Percentiles rank a stretch among this genome's conserved stretches.
Evolutionary conservation across 2,329 filamentous ascomycete genomes (phyloP).

Genomic region (Trichoderma atroviride): DNA sequence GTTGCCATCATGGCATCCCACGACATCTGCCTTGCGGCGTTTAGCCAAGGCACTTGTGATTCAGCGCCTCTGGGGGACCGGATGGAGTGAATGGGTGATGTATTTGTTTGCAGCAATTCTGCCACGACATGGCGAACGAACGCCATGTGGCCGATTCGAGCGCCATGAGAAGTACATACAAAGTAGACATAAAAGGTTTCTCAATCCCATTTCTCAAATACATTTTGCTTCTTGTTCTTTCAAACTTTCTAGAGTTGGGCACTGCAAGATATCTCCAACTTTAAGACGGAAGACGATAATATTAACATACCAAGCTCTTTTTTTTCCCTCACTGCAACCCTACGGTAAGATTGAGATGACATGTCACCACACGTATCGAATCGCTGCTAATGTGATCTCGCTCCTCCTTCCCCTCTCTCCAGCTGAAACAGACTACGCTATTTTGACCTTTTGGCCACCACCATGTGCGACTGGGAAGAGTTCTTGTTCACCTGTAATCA

Average conservation of each 20-base stretch:
- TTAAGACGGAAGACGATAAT: not conserved
- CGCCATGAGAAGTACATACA: not conserved
- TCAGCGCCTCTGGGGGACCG: not conserved
- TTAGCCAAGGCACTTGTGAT: not conserved
- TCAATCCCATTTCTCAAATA: not conserved
- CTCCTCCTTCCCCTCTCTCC: not conserved
- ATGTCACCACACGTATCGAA: not conserved
- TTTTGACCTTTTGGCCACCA: constrained; percentile 32
- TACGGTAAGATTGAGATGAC: constrained; percentile 5
- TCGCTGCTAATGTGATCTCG: constrained; percentile 9
- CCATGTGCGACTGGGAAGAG: constrained; percentile 73
- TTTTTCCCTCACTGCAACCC: not conserved
- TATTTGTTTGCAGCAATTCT: not conserved
- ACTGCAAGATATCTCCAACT: not conserved
- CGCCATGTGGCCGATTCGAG: not conserved
- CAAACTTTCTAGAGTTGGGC: not conserved
- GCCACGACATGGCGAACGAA: not conserved
- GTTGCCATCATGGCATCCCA: not conserved
- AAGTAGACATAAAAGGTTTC: constrained; percentile 10
- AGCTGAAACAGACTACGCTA: not conserved
- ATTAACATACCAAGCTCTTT: not conserved
- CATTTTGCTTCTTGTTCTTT: not conserved
- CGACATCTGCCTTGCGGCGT: not conserved
- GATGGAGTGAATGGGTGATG: not conserved
- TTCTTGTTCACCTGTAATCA: constrained; percentile 69